phyloP scores from a whole-genome alignment of 257 asterid species.

The Apocynum venetum region DNA sequence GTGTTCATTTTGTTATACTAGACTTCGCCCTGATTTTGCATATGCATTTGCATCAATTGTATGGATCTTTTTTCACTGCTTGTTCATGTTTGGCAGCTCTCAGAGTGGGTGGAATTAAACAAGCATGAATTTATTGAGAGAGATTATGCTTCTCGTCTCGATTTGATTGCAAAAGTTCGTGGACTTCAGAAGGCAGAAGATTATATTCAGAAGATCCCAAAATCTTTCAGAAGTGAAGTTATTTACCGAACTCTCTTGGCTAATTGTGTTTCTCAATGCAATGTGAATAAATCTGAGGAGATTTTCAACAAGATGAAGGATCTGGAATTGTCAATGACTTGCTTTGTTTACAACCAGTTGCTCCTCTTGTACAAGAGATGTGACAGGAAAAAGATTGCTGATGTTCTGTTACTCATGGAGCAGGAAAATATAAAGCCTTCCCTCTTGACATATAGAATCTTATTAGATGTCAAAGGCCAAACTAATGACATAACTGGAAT shows the following conservation, averaged over 20 bases:
- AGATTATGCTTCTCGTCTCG: constrained; percentile 52
- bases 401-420: constrained; percentile 68
- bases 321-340: constrained; percentile 40
- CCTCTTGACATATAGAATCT: constrained; percentile 49
- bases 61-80: constrained; percentile 1
- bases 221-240: constrained; percentile 52
- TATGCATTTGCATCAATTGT: not conserved
- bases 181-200: constrained; percentile 55
- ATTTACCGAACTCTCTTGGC: constrained; percentile 66
- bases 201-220: constrained; percentile 48
- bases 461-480: constrained; percentile 58
- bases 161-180: constrained; percentile 63
- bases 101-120: constrained; percentile 63
- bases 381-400: constrained; percentile 57
- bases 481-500: constrained; percentile 57
- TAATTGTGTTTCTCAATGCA: constrained; percentile 32
- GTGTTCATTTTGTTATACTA: not conserved
- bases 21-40: not conserved
- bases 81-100: constrained; percentile 50
- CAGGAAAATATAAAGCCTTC: constrained; percentile 55
- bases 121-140: constrained; percentile 41
- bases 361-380: constrained; percentile 57
- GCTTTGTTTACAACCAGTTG: constrained; percentile 60
- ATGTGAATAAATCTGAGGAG: constrained; percentile 53
- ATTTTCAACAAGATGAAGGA: constrained; percentile 64